Base-by-base conservation (phyloP, 2,329 filamentous ascomycete species). In the Trichoderma koningii region DNA sequence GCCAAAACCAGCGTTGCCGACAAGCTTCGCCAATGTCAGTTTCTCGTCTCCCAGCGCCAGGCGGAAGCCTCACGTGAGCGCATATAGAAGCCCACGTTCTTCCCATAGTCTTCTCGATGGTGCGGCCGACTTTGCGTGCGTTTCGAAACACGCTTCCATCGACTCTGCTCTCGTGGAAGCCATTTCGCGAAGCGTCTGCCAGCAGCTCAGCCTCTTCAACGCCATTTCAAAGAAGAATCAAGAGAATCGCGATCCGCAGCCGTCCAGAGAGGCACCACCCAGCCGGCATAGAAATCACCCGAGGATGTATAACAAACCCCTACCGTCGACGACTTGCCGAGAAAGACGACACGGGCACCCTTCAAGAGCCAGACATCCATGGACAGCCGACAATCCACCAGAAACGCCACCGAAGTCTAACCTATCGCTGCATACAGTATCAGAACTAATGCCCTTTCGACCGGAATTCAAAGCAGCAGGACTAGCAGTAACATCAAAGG, bases 391-490 rank as follows among this genome's bases (percentile, higher is more conserved):
- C 0, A 68, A 77, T 17, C 75, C 76, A 12, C 80, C 79, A 1
- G 76, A 81, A 5, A 80, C 79, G 55, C 75, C 66, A 38, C 68
- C 78, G 1, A 75, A 76, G 14, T 81, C 81, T 3, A 76, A 73
- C n/a, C 69, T 72, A 55, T 85, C 79, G 48, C 74, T 81, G 52
- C 78, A 80, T 66, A 87, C 85, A 2, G 77, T 87, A 19, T 77
- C 80, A 28, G 82, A 81, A 34, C 74, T 87, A 3, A 71, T 85
- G 28, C 84, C 84, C 2, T 87, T 82, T 69, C 80, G 78, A 53
- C 75, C 79, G 4, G 79, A 87, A 66, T 86, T 87, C 67, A 76
- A 75, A 64, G 78, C 79, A 64, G 84, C 82, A 62, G 83, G 84
- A 1, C 76, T 87, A 56, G 83, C 84, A 2, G 81, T 87, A 1